Base-by-base conservation (phyloP, 768 basidiomycete genomes). In the Naganishia vaughanmartiniae region DNA sequence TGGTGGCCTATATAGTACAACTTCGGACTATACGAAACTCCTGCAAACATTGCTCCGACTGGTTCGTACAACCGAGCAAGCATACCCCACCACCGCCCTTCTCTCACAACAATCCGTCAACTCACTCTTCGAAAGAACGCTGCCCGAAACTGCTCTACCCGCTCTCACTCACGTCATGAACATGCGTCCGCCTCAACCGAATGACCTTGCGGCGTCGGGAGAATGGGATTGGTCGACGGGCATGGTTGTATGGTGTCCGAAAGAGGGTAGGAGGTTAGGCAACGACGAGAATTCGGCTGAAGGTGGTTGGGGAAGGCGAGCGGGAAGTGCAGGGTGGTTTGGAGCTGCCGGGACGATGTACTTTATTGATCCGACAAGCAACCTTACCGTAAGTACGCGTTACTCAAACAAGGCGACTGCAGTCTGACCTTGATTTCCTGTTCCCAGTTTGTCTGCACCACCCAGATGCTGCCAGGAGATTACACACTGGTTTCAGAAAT, bases 211-310 rank as follows among this genome's bases (percentile, higher is more conserved):
- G 56, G 53, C 63, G 15, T 17, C 60, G 0, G 77, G 74, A 6
- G 75, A 74, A 10, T 54, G 69, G 39, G 74, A 77, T 70, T 79
- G 78, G 78, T 73, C 74, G 7, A 77, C 78, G 0, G 78, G 60
- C 0, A 69, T 76, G 70, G 69, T 66, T 21, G 12, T 79, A 0
- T 79, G 72, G 51, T 26, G 45, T 17, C 74, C 73, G 21, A 65
- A 70, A 28, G 70, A 70, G 17, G 66, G 71, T 12, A 31, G 46
- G 10, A 48, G 65, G 21, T 26, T 73, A 26, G 60, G 60, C 46
- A 63, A 28, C 26, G 60, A 46, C 7, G 60, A 42, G 24, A 45
- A 4, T 24, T 39, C n/a, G n/a, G 26, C 36, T 2, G 60, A 63
- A 21, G 74, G 72, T 1, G 73, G 72, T 11, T 77, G 70, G 54